Evolutionary conservation across 1,284 basidiomycete species (phyloP).

Genomic region (Ustilago cynodontis): DNA sequence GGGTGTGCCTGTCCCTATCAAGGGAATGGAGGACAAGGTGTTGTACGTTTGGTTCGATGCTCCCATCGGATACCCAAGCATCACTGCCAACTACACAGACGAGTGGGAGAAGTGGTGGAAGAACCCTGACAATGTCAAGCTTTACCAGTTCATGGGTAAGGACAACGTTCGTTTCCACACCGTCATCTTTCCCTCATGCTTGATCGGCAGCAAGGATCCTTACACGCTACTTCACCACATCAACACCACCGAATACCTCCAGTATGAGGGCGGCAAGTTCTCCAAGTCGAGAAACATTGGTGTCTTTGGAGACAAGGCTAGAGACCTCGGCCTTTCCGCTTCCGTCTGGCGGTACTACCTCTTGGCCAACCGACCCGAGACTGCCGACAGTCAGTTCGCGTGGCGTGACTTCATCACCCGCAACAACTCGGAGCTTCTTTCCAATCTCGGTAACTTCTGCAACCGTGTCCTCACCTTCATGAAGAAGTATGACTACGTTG

Average conservation of each 20-base stretch:
- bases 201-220: conserved; percentile 86
- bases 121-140: conserved; percentile 87
- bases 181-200: conserved; percentile 91
- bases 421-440: conserved; percentile 93
- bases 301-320: conserved; percentile 95
- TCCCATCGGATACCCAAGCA: conserved; percentile 95
- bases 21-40: conserved; percentile 92
- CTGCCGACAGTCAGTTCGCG: conserved; percentile 93
- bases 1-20: conserved; percentile 90
- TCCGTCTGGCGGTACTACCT: conserved; percentile 99
- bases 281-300: conserved; percentile 97
- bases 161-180: conserved; percentile 95
- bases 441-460: conserved; percentile 98
- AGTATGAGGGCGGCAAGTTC: conserved; percentile 99
- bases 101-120: conserved; percentile 99
- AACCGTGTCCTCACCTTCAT: conserved; percentile 95
- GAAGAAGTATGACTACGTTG: conserved; percentile 83
- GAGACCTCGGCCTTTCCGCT: conserved; percentile 89
- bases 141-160: conserved; percentile 95
- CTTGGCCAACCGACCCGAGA: conserved; percentile 91
- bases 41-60: conserved; percentile 97
- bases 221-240: conserved; percentile 97
- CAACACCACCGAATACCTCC: conserved; percentile 96
- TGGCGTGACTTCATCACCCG: conserved; percentile 95
- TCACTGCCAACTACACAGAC: conserved; percentile 93